Evolutionary conservation across 345 rosid species (phyloP).

Genomic region (Ceriops tagal): DNA sequence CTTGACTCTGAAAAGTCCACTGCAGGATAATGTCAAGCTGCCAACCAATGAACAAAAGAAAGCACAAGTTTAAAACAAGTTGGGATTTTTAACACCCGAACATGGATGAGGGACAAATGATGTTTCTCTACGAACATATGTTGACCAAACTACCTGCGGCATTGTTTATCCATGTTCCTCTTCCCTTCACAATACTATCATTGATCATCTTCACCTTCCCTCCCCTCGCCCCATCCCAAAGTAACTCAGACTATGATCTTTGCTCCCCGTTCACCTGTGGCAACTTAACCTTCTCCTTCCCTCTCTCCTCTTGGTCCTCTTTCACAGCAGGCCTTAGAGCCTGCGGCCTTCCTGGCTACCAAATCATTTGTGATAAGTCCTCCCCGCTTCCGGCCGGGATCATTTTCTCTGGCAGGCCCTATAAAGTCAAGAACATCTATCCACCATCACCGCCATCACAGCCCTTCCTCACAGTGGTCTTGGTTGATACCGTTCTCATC

Average conservation of each 20-base stretch:
- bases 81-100: no score
- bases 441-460: neutral
- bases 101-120: no score
- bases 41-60: no score
- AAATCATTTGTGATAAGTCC: slow-evolving; percentile 21
- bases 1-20: no score
- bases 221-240: slow-evolving; percentile 4
- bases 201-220: neutral
- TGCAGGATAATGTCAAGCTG: no score
- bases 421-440: slow-evolving; percentile 14
- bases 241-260: slow-evolving; percentile 10
- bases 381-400: slow-evolving; percentile 13
- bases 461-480: slow-evolving; percentile 9
- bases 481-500: slow-evolving; percentile 23
- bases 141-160: no score
- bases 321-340: slow-evolving; percentile 4
- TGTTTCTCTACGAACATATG: no score
- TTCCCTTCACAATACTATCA: neutral
- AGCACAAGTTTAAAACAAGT: no score
- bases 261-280: slow-evolving; percentile 35
- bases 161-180: no score
- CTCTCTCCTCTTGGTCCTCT: slow-evolving; percentile 22
- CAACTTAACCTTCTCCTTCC: slow-evolving; percentile 33
- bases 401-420: slow-evolving; percentile 14
- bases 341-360: slow-evolving; percentile 37